Evolutionary conservation across 169 alveolate genomes (phyloP).

Genomic region (Plasmodium vivax): DNA sequence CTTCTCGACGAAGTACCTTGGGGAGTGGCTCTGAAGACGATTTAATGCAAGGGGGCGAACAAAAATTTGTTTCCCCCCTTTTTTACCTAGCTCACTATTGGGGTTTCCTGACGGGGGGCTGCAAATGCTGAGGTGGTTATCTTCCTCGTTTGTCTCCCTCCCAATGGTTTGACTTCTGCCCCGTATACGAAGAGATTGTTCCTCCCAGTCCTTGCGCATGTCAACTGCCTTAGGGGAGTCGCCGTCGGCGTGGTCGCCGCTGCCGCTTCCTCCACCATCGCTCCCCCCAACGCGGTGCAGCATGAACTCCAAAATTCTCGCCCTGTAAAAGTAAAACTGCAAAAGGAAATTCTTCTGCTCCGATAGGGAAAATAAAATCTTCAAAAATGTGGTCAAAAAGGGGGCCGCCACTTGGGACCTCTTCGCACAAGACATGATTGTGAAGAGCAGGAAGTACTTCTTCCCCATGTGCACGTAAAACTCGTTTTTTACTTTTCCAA

Average conservation of each 20-base stretch:
- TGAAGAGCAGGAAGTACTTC: constrained; percentile 15
- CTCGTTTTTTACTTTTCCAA: constrained; percentile 2
- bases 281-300: background rate
- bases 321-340: constrained; percentile 46
- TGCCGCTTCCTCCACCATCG: background rate
- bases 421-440: background rate
- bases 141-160: too few relatives aligned
- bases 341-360: constrained; percentile 23
- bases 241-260: background rate
- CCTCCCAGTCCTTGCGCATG: background rate
- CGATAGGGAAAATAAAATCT: constrained; percentile 33
- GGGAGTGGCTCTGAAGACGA: background rate
- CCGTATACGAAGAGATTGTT: background rate
- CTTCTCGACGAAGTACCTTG: background rate
- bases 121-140: background rate
- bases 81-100: background rate
- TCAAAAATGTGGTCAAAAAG: constrained; percentile 15
- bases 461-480: constrained; percentile 20
- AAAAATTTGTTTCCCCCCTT: background rate
- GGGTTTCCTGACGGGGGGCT: background rate
- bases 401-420: background rate
- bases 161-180: background rate
- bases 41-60: background rate
- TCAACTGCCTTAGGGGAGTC: background rate
- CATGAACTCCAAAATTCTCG: constrained; percentile 25